Percentiles rank a stretch among this genome's conserved stretches.
Evolutionary conservation across 257 asterid genomes (phyloP).

Genomic region (Linaria vulgaris): DNA sequence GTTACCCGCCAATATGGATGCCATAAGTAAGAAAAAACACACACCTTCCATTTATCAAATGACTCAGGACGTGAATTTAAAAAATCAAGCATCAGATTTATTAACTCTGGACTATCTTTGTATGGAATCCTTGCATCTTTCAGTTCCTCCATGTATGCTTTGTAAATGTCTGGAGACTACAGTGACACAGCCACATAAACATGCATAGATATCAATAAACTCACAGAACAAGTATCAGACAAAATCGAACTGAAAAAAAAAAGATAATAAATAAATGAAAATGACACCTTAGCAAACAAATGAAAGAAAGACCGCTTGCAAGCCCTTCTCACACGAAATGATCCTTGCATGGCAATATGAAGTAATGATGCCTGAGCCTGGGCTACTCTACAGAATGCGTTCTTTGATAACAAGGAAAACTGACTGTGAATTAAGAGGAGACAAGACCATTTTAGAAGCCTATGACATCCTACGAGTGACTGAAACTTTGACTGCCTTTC

Average conservation of each 20-base stretch:
- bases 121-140: constrained; percentile 70
- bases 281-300: constrained; percentile 69
- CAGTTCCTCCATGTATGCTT: constrained; percentile 72
- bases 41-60: constrained; percentile 74
- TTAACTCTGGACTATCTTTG: constrained; percentile 70
- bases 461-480: constrained; percentile 57
- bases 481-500: constrained; percentile 80
- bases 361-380: constrained; percentile 78
- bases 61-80: constrained; percentile 45
- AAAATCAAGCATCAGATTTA: constrained; percentile 64
- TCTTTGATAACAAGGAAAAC: constrained; percentile 70
- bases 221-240: constrained; percentile 20
- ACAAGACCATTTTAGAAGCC: constrained; percentile 89
- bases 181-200: constrained; percentile 28
- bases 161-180: constrained; percentile 73
- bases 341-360: constrained; percentile 67
- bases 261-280: constrained; percentile 18
- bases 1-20: constrained; percentile 14
- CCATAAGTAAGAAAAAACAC: constrained; percentile 1
- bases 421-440: constrained; percentile 68
- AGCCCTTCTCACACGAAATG: constrained; percentile 66
- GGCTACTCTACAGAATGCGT: constrained; percentile 71
- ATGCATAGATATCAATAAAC: constrained; percentile 7
- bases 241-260: constrained; percentile 19
- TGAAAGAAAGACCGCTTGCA: constrained; percentile 55